Base-by-base conservation (phyloP, 139 green algal species). In the Volvox africanus region DNA sequence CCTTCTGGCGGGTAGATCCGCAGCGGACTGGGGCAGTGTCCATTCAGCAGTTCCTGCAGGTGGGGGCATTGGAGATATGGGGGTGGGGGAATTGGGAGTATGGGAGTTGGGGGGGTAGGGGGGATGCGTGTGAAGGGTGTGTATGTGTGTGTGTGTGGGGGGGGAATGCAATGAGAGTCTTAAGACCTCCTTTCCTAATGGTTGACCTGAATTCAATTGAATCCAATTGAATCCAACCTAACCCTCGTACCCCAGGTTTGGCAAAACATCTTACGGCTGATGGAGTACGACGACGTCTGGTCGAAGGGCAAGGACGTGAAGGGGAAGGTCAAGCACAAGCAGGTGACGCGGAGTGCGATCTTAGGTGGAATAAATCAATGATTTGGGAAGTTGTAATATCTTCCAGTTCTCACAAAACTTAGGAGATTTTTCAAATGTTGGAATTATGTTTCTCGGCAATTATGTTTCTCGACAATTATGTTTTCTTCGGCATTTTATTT, bases 1-100 rank as follows among this genome's bases (percentile, higher is more conserved):
- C 88, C 22, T 95, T 96, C 75, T 96, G 92, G 92, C 91, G 88
- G 76, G 94, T 96, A 33, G 94, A 96, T 89, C 93, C 92, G 11
- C 11, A 81, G 24, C 26, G 76, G 3, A 94, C 89, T 9, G 94
- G 93, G 71, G 37, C 36, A 44, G 87, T 96, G n/a, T 95, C 93
- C 36, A 36, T 96, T 20, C 87, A 94, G 88, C 94, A 95, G 88
- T 95, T 95, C 82, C 89, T 96, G 84, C 94, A 96, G 90, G 93
- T 92, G 67, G 1, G 35, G 0, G 9, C 65, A 73, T 73, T 24
- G 65, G 21, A 9, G 65, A 16, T 28, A 16, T 69, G 62, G 62
- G 62, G 62, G 62, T 69, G 62, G 62, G 17, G 19, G 17, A 69
- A 26, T 26, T 69, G 62, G 17, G 62, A 17, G 62, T 69, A 19